Conservation (phyloP, 129 eudicot species). For the Flaveria robusta region DNA sequence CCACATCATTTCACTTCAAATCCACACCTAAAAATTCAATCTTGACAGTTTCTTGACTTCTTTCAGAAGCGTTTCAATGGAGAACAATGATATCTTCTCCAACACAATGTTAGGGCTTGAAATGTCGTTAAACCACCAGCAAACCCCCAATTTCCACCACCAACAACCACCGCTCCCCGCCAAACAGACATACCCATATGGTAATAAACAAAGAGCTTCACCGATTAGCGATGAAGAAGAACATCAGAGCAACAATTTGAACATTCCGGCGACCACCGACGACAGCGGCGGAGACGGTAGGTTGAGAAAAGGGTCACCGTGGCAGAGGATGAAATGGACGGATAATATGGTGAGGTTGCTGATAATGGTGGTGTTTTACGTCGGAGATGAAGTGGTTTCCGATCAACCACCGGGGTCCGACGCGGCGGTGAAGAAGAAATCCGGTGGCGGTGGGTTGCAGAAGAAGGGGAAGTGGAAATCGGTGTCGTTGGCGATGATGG, state of each 20-base stretch:
- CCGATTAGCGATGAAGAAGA: constrained; percentile 79
- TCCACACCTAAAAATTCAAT: not conserved
- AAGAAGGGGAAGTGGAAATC: constrained; percentile 99
- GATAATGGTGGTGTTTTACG: constrained; percentile 75
- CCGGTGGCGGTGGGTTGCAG: constrained; percentile 59
- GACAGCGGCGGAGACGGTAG: constrained; percentile 60
- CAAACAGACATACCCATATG: constrained; percentile 26
- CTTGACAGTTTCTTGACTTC: not conserved
- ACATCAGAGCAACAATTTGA: constrained; percentile 37
- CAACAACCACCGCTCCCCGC: constrained; percentile 51
- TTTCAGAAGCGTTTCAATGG: constrained; percentile 36
- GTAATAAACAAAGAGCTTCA: constrained; percentile 47
- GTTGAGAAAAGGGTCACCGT: constrained; percentile 64
- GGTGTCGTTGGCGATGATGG: constrained; percentile 93
- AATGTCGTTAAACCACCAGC: constrained; percentile 69
- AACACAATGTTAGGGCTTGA: constrained; percentile 54
- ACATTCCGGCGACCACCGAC: constrained; percentile 43
- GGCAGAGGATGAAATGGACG: constrained; percentile 98
- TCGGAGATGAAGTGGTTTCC: constrained; percentile 73
- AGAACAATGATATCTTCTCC: constrained; percentile 59
- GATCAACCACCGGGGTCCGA: constrained; percentile 46
- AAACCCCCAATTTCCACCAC: constrained; percentile 41
- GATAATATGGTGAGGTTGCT: constrained; percentile 80
- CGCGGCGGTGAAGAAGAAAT: constrained; percentile 48
- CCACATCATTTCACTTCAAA: not conserved